A percentile compares a stretch with the other conserved stretches of the same genome.
Conservation (phyloP, 768 basidiomycete species). For the Boletus subparvulus region DNA sequence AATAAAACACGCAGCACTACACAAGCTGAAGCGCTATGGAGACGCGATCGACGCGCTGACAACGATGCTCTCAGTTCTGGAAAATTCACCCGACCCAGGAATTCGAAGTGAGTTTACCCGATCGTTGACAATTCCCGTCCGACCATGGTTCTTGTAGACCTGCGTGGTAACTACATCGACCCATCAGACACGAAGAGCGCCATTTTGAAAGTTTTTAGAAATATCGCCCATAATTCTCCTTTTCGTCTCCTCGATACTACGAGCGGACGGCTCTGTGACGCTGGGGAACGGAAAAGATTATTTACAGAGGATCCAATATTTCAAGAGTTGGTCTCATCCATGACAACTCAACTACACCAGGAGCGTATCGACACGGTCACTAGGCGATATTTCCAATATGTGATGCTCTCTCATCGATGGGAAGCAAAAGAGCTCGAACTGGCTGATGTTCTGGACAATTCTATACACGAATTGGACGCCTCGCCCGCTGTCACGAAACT, state of each 20-base stretch:
- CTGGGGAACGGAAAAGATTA: constrained; percentile 9
- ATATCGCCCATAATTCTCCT: neutral
- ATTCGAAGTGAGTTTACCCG: constrained; percentile 9
- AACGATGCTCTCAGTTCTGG: constrained; percentile 12
- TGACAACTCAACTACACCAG: constrained; percentile 2
- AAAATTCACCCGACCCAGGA: constrained; percentile 5
- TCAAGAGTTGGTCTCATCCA: constrained; percentile 16
- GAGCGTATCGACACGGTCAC: constrained; percentile 7
- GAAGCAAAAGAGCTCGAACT: constrained; percentile 10
- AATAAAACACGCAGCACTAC: constrained; percentile 14
- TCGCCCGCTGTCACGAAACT: constrained; percentile 14
- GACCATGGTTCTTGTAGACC: constrained; percentile 1
- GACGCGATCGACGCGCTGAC: constrained; percentile 8
- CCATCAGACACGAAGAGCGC: constrained; percentile 5
- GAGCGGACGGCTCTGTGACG: constrained; percentile 19
- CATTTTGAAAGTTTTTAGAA: neutral
- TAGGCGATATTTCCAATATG: constrained; percentile 11
- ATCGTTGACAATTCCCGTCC: neutral
- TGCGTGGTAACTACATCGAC: constrained; percentile 8
- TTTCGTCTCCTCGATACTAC: constrained; percentile 23
- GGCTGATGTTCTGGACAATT: constrained; percentile 10
- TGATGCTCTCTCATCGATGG: constrained; percentile 28
- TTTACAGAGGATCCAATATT: constrained; percentile 13
- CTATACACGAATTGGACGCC: constrained; percentile 7
- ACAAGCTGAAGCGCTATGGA: constrained; percentile 7